phyloP scores from a whole-genome alignment of 257 asterid species.

The Solanum acaule region DNA sequence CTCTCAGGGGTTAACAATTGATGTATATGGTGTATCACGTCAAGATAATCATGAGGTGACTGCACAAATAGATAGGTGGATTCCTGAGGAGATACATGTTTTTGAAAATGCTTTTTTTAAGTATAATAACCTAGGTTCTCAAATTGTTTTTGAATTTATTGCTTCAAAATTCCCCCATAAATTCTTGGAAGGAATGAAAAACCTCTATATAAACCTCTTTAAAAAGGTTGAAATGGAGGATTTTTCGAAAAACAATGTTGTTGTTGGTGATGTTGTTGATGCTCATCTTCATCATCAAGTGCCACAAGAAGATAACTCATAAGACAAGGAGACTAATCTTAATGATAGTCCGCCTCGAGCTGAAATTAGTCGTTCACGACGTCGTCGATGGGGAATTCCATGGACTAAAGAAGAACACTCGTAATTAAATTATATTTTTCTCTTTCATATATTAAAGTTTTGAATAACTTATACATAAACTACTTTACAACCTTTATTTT shows the following conservation, averaged over 20 bases:
- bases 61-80: background rate
- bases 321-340: no score
- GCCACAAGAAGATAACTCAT: no score
- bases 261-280: background rate
- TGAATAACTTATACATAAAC: no score
- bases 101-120: background rate
- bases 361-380: no score
- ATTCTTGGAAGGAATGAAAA: background rate
- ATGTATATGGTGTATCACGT: background rate
- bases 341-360: no score
- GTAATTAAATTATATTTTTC: background rate
- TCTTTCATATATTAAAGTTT: no score
- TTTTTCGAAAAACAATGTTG: background rate
- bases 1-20: background rate
- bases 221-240: background rate
- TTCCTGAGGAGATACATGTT: background rate
- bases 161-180: background rate
- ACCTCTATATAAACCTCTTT: background rate
- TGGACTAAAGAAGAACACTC: slow-evolving; percentile 46
- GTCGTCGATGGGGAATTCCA: slow-evolving; percentile 1
- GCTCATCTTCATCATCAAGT: background rate
- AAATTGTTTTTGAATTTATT: background rate
- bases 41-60: background rate
- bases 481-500: background rate
- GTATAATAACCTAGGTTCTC: background rate